Conservation (phyloP, 2,329 filamentous ascomycete genomes). For the Colletotrichum noveboracense region DNA sequence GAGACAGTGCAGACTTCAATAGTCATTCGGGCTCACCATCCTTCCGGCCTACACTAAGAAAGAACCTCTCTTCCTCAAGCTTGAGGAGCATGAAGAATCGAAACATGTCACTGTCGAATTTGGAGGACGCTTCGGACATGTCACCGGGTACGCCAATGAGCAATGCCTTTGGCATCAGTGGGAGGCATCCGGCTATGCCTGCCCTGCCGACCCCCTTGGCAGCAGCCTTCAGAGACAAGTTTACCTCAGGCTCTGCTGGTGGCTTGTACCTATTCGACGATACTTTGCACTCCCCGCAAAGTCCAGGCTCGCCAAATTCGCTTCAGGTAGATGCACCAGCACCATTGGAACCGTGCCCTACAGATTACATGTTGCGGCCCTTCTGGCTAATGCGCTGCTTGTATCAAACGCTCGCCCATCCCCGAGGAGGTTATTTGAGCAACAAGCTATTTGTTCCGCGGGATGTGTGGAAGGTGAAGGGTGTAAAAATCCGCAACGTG, state of each 20-base stretch:
- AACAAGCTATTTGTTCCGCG: constrained; percentile 90
- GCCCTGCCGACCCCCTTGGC: constrained; percentile 72
- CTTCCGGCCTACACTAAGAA: constrained; percentile 57
- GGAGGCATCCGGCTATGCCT: constrained; percentile 60
- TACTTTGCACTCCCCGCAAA: constrained; percentile 73
- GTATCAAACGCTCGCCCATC: constrained; percentile 90
- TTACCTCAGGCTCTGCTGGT: constrained; percentile 63
- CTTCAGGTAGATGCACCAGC: constrained; percentile 70
- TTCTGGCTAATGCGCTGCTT: constrained; percentile 98
- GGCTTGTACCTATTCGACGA: constrained; percentile 85
- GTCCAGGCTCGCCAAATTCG: constrained; percentile 69
- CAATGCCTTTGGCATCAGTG: constrained; percentile 62
- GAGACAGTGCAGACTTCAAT: constrained; percentile 40
- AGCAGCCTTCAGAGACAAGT: constrained; percentile 63
- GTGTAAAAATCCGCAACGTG: constrained; percentile 87
- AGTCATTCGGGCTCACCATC: constrained; percentile 59
- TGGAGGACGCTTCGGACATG: constrained; percentile 67
- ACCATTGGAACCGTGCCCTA: constrained; percentile 89
- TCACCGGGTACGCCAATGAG: constrained; percentile 79
- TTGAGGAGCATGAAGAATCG: constrained; percentile 75
- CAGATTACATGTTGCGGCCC: constrained; percentile 85
- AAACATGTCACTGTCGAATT: constrained; percentile 70
- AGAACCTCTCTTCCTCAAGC: constrained; percentile 75
- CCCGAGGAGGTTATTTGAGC: constrained; percentile 89
- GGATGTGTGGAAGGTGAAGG: constrained; percentile 93